Evolutionary conservation across 805 yeast species (phyloP).

Genomic region (Geotrichum ghanense): DNA sequence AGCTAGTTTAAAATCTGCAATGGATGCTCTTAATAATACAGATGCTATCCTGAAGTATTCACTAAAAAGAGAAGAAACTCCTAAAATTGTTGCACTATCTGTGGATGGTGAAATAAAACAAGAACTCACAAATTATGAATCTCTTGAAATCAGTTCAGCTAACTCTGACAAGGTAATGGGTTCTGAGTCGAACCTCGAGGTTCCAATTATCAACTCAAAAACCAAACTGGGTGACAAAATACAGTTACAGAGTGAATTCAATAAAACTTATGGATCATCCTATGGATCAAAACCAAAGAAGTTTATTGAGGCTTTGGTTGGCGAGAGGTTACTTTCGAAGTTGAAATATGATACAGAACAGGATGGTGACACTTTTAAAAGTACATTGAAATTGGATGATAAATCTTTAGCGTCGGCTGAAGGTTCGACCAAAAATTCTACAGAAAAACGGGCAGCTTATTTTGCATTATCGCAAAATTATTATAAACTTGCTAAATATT

Average conservation of each 20-base stretch:
- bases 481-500: background rate
- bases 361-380: background rate
- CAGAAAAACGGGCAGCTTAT: background rate
- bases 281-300: background rate
- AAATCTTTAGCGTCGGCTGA: background rate
- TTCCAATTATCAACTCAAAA: background rate
- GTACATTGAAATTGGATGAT: background rate
- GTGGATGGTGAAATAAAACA: background rate
- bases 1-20: conserved; percentile 82
- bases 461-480: background rate
- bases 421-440: background rate
- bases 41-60: conserved; percentile 53
- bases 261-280: background rate
- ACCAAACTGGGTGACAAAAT: too few species aligned
- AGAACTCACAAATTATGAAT: background rate
- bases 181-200: too few species aligned
- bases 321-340: background rate
- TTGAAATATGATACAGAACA: background rate
- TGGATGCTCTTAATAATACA: conserved; percentile 55
- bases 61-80: conserved; percentile 34
- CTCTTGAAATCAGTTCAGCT: background rate
- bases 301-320: background rate
- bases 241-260: too few species aligned
- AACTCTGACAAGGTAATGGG: too few species aligned
- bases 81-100: background rate